These are phyloP conservation scores for Triticum aestivum DNA, from an alignment of 176 grass and related monocot species.

Conservation along the genomic window DNA sequence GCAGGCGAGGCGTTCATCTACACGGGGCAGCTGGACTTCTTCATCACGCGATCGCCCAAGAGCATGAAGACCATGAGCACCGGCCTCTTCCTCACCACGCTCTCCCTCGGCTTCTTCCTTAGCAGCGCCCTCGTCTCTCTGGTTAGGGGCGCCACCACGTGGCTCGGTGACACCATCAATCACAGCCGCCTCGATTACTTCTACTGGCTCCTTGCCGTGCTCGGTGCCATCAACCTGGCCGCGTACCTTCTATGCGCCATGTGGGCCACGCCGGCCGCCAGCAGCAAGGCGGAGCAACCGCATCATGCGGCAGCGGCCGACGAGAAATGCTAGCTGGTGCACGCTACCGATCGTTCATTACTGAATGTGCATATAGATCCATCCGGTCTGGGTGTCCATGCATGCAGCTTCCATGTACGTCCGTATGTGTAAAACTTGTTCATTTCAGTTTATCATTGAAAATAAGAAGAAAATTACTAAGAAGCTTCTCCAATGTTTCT, in stretches of 20 bases:
- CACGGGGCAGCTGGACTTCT: slow-evolving; percentile 15
- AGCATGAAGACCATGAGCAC: slow-evolving; percentile 22
- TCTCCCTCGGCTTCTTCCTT: slow-evolving; percentile 21
- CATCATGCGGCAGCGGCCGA: background rate
- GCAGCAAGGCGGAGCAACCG: slow-evolving; percentile 17
- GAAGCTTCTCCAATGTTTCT: background rate
- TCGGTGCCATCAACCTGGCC: slow-evolving; percentile 40
- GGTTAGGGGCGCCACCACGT: slow-evolving; percentile 48
- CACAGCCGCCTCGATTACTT: slow-evolving; percentile 70
- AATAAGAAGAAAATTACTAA: slow-evolving; percentile 16
- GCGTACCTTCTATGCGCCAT: slow-evolving; percentile 54
- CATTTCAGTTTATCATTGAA: background rate
- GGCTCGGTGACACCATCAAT: slow-evolving; percentile 76
- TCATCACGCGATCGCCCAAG: slow-evolving; percentile 8
- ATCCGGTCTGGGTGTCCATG: background rate
- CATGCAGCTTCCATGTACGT: background rate
- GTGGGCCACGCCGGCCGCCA: slow-evolving; percentile 15
- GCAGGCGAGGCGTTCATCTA: slow-evolving; percentile 10
- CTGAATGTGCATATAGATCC: background rate
- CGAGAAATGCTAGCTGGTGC: slow-evolving; percentile 36
- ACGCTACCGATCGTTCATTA: background rate
- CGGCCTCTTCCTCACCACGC: slow-evolving; percentile 13
- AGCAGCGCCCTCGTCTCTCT: slow-evolving; percentile 18
- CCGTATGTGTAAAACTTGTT: background rate
- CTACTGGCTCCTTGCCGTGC: slow-evolving; percentile 71